These are phyloP conservation scores for Linum lewisii DNA, from an alignment of 345 rosid genomes.

Conservation along the genomic window DNA sequence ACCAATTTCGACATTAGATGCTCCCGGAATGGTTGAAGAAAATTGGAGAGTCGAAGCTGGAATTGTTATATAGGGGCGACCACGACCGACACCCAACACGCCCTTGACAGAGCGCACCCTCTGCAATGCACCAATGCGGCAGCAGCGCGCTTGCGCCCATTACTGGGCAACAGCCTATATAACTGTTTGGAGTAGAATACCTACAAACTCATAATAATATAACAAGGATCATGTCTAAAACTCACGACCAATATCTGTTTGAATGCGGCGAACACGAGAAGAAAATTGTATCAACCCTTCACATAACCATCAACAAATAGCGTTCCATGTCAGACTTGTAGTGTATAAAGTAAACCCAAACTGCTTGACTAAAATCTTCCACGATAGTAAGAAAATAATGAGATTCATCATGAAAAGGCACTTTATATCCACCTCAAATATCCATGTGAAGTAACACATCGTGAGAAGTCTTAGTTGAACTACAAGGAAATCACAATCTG, in stretches of 20 bases:
- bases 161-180: neutral
- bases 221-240: neutral
- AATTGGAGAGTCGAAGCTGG: too few relatives aligned
- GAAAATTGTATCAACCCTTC: neutral
- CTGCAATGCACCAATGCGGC: too few relatives aligned
- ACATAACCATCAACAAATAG: neutral
- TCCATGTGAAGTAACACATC: neutral
- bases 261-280: neutral
- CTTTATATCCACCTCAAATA: neutral
- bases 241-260: neutral
- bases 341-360: neutral
- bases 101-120: too few relatives aligned
- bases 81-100: too few relatives aligned
- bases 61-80: too few relatives aligned
- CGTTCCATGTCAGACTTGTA: neutral
- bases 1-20: too few relatives aligned
- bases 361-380: neutral
- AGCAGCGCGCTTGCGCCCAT: too few relatives aligned
- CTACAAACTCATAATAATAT: neutral
- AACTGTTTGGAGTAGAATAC: neutral
- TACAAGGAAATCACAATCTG: neutral
- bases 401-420: neutral
- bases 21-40: too few relatives aligned
- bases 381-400: constrained; percentile 1
- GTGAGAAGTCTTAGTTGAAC: neutral